Evolutionary conservation across 1,284 basidiomycete species (phyloP), one percentile per base, ranked within the genome.

Genomic region (Agaricales sp.): DNA sequence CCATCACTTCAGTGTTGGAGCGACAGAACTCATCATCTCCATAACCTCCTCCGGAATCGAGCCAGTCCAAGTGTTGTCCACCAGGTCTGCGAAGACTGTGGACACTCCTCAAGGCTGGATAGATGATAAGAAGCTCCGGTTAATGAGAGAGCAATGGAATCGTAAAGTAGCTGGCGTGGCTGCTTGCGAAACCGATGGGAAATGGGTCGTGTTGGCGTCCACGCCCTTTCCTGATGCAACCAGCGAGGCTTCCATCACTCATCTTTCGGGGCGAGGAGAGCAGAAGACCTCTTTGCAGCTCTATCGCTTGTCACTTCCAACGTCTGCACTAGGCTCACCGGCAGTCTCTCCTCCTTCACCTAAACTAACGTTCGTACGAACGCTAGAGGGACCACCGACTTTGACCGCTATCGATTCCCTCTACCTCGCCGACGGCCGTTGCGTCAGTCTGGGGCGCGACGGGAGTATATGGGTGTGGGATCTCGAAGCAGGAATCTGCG

Each of bases 391-490:
- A 89, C 24, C 71, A 81, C 58, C 84, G 86, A 4, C 83, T 83
- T 50, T 66, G 68, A 1, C 78, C 80, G 3, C 73, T 82, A 11
- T 71, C 87, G 72, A 73, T 2, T 73, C 82, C 3, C 71, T 89
- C 13, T 73, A 81, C 12, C 68, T 89, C 25, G 78, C 87, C 21
- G 87, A 89, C 59, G 87, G 87, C 16, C 77, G 87, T 1, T 90
- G 87, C 55, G 81, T 90, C 14, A 82, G 82, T 55, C 64, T 87
- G 19, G 78, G 82, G 8, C 65, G 67, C 35, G 78, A 86, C 58
- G 84, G 85, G 22, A 77, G 76, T 57, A 71, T 90, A 38, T 87
- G 85, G 83, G 82, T 86, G 1, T 90, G 87, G 87, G 86, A 90
- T 63, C 67, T 90, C 13, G 87, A 90, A 59, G 71, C 67, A 43